Percentiles rank a stretch among this genome's conserved stretches.
phyloP scores from a whole-genome alignment of 176 grass and related monocot species.

The Alopecurus myosuroides region DNA sequence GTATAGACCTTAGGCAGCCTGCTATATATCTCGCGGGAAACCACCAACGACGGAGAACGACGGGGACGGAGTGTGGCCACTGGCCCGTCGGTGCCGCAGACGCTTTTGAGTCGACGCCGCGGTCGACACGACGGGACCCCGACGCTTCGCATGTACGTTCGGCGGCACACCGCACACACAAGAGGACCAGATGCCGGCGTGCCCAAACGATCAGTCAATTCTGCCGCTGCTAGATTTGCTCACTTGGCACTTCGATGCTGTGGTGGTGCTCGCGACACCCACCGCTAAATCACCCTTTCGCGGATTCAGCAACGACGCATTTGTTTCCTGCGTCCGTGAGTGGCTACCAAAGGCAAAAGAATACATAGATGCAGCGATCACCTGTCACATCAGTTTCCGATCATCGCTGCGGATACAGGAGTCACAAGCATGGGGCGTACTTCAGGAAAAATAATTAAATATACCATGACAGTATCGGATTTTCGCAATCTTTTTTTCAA shows the following conservation, averaged over 20 bases:
- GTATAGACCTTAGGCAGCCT: too few species aligned
- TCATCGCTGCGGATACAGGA: not conserved
- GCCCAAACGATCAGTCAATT: not conserved
- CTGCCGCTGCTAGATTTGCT: not conserved
- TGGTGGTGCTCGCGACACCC: not conserved
- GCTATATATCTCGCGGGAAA: not conserved
- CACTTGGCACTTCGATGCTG: not conserved
- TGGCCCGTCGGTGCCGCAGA: not conserved
- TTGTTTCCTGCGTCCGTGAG: not conserved
- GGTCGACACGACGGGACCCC: not conserved
- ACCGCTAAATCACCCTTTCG: not conserved
- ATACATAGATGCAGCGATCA: not conserved
- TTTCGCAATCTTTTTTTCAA: not conserved
- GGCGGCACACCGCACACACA: not conserved
- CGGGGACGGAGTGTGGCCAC: not conserved
- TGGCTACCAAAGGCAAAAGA: not conserved
- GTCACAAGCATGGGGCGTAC: not conserved
- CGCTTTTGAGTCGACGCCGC: not conserved
- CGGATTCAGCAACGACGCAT: not conserved
- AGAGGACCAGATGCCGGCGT: not conserved
- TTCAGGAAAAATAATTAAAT: not conserved
- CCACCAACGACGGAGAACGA: not conserved
- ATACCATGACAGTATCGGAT: not conserved
- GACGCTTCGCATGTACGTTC: not conserved
- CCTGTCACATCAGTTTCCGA: not conserved